phyloP scores from a whole-genome alignment of 1,139 yeast species.

The Groenewaldozyma auringiensis region DNA sequence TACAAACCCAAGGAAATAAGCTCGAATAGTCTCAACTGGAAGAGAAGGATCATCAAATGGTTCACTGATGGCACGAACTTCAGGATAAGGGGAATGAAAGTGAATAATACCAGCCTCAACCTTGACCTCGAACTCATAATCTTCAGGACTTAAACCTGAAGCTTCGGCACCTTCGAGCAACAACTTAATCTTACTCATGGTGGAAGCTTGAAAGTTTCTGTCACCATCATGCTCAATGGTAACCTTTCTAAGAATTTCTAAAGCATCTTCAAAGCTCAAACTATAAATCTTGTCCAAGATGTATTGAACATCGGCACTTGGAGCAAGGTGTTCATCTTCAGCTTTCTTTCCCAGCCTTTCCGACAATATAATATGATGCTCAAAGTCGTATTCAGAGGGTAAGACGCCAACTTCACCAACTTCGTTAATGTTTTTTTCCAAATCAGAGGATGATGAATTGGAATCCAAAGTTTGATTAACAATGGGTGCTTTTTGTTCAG shows the following conservation, averaged over 20 bases:
- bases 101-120: conserved; percentile 46
- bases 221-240: conserved; percentile 40
- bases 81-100: conserved; percentile 54
- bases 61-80: conserved; percentile 41
- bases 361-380: conserved; percentile 1
- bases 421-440: neutral
- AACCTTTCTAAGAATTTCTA: conserved; percentile 36
- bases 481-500: no score
- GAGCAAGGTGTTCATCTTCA: conserved; percentile 9
- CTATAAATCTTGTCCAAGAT: conserved; percentile 11
- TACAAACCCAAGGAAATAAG: conserved; percentile 46
- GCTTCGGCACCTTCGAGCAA: conserved; percentile 22
- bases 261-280: conserved; percentile 30
- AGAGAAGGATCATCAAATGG: conserved; percentile 33
- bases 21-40: conserved; percentile 50
- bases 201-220: conserved; percentile 41
- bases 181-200: conserved; percentile 27
- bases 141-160: conserved; percentile 8
- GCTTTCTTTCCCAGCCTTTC: conserved; percentile 9
- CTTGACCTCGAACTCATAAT: conserved; percentile 30
- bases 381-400: neutral
- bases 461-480: no score
- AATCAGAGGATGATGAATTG: no score
- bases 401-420: neutral
- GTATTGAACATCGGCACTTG: conserved; percentile 20